Base-by-base conservation (phyloP, 495 filamentous ascomycete genomes). In the Xeromyces bisporus region DNA sequence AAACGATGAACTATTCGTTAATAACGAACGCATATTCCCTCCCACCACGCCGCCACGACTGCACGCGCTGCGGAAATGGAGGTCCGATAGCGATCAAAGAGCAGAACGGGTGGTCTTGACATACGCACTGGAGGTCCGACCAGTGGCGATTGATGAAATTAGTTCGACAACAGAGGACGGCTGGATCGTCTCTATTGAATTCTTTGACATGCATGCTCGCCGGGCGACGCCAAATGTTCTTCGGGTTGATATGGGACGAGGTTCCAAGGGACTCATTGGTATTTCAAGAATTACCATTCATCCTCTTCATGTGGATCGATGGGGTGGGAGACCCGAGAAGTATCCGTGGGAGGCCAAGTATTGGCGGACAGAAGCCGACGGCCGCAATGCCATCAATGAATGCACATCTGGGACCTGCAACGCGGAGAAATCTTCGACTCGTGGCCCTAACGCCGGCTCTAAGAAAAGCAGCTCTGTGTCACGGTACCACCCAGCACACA, bases 21-120 rank as follows among this genome's bases (percentile, higher is more conserved):
- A 69, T 36, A 37, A 50, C 11, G 40, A 57, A 11, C 37, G 42
- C 12, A 45, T 69, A 38, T 66, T 64, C 40, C 64, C 63, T 0
- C 41, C 57, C 0, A 27, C 47, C 6, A 30, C 37, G 15, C 42
- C 48, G 7, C 54, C 58, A 48, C 43, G 50, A 26, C 39, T 60
- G 17, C 35, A 44, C 23, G 53, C 46, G 1, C 35, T 38, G 9
- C 48, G 42, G 18, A 40, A 46, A 7, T 33, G 41, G 23, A 36
- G 35, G 6, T 23, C 38, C 2, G 33, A 42, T 3, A 29, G 15
- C 1, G 29, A 13, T 3, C 11, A 28, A 1, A 37, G 29, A 6
- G 21, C 26, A 4, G 30, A 52, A 1, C 25, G 37, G 11, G 38
- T 55, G 11, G 12, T 31, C 1, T 8, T 58, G 0, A 37, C 45